Conservation (phyloP, 768 basidiomycete genomes). For the Omphalotus guepiniiformis region DNA sequence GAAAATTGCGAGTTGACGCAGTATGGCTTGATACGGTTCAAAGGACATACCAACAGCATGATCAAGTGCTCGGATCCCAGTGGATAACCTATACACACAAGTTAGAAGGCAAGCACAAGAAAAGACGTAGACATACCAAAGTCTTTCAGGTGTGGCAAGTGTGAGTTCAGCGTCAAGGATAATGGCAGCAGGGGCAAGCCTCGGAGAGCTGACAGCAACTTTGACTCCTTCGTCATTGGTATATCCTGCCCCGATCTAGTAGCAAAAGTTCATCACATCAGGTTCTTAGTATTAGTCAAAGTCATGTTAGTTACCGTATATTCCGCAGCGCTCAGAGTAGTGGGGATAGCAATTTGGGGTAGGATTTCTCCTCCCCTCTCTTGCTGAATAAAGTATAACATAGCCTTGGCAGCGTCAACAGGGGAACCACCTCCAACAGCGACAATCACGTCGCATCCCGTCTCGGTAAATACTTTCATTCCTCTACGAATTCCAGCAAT, state of each 20-base stretch:
- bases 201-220: conserved; percentile 47
- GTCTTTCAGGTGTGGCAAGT: conserved; percentile 63
- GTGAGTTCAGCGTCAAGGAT: conserved; percentile 78
- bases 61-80: conserved; percentile 74
- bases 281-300: no score
- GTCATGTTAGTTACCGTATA: conserved; percentile 45
- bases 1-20: neutral
- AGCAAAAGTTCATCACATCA: neutral
- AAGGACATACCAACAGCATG: conserved; percentile 62
- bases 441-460: conserved; percentile 64
- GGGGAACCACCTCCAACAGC: conserved; percentile 80
- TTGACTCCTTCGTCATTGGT: conserved; percentile 69
- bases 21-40: neutral
- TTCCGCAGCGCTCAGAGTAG: conserved; percentile 77
- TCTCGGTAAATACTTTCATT: conserved; percentile 48
- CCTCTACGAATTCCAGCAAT: conserved; percentile 61
- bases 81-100: conserved; percentile 55
- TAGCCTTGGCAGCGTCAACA: conserved; percentile 73
- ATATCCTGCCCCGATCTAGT: conserved; percentile 63
- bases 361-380: conserved; percentile 48
- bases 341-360: conserved; percentile 76
- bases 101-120: conserved; percentile 7
- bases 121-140: conserved; percentile 47
- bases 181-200: conserved; percentile 65
- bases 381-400: conserved; percentile 58